Base-by-base conservation (phyloP, 106 monocot species). In the Apostasia ramifera region DNA sequence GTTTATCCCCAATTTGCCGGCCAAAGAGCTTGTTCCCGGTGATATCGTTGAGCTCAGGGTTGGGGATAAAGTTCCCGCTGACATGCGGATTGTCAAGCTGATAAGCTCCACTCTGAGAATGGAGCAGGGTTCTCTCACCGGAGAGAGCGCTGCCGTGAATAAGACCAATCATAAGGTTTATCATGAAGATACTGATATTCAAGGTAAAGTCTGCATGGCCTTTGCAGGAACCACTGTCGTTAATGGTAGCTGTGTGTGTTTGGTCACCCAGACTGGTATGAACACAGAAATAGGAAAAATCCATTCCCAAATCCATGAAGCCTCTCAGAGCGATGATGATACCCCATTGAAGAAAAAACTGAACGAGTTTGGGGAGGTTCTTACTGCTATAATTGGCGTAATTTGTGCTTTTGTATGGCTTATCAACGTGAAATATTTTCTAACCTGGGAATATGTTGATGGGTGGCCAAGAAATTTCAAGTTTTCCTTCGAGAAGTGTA, bases 221-320 rank as follows among this genome's bases (percentile, higher is more conserved):
- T 93, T 93, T 59, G 72, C 89, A 0, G 92, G 92, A 1, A 93
- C 92, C 1, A 89, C 86, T 13, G 76, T 93, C 8, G 92, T 93
- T 13, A 93, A 93, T 51, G 92, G 93, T 40, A 84, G 77, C 49
- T 89, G 86, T n/a, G 68, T 86, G 9, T 89, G 93, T 26, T 62
- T 86, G 37, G 85, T 86, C 40, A 73, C 74, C 6, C 61, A 74
- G 48, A 82, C 70, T n/a, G 85, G 82, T 11, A 86, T 86, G 85
- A 73, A 67, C 57, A 86, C 85, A 0, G 85, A 86, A 66, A 70
- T 75, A 56, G 75, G 70, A 6, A 80, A 75, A 41, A 75, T 75
- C 40, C 80, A 75, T 58, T 70, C 66, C 49, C 66, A 75, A 47
- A 80, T 80, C 50, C 80, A 80, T 40, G 80, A 80, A 53, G 80